phyloP scores from a whole-genome alignment of 768 basidiomycete genomes.

The Guyanaporus albipodus region DNA sequence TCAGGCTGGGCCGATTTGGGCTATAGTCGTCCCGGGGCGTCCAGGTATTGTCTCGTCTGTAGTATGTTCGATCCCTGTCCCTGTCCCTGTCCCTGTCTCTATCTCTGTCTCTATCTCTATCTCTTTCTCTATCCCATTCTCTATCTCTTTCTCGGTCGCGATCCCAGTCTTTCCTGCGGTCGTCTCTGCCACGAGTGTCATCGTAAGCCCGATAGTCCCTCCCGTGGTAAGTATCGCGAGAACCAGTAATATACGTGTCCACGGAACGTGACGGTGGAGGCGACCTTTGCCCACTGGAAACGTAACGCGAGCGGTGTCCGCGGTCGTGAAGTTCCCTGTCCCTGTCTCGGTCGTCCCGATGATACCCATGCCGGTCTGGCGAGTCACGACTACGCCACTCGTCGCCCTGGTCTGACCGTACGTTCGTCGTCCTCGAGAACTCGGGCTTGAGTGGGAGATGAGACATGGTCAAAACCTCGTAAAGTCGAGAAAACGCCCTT shows the following conservation, averaged over 20 bases:
- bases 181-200: constrained; percentile 18
- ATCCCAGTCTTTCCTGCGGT: constrained; percentile 25
- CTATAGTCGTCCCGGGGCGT: constrained; percentile 14
- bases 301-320: constrained; percentile 15
- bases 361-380: constrained; percentile 24
- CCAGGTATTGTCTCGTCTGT: constrained; percentile 20
- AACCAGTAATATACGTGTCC: constrained; percentile 14
- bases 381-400: constrained; percentile 22
- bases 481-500: background rate
- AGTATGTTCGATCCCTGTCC: constrained; percentile 16
- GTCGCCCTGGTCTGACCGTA: constrained; percentile 20
- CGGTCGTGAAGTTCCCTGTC: constrained; percentile 17
- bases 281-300: constrained; percentile 13
- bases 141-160: constrained; percentile 21
- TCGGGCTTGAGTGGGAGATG: constrained; percentile 32
- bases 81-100: constrained; percentile 15
- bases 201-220: constrained; percentile 22
- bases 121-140: constrained; percentile 15
- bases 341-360: constrained; percentile 24
- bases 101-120: constrained; percentile 12
- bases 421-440: constrained; percentile 18
- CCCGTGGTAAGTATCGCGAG: constrained; percentile 18
- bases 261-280: constrained; percentile 10
- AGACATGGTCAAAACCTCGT: constrained; percentile 14
- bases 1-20: constrained; percentile 8